Evolutionary conservation across 768 basidiomycete genomes (phyloP).

Genomic region (Galerina marginata): DNA sequence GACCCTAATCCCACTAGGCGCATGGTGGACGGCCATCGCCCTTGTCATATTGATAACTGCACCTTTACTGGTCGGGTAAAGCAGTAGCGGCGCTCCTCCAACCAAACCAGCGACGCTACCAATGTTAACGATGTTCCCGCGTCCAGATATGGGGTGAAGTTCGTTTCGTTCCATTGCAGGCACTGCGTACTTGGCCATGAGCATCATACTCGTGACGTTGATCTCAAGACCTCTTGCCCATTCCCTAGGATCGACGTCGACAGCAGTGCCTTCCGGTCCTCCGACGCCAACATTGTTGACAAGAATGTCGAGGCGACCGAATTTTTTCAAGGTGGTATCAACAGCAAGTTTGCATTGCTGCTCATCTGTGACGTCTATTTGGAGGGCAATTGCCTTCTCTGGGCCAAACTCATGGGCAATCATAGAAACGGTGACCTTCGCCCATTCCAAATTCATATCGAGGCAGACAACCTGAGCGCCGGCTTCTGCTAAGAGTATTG

Average conservation of each 20-base stretch:
- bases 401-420: conserved; percentile 42
- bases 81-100: conserved; percentile 43
- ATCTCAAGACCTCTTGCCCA: conserved; percentile 43
- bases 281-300: conserved; percentile 48
- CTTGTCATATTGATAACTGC: conserved; percentile 50
- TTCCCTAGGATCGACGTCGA: conserved; percentile 40
- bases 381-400: conserved; percentile 36
- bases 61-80: conserved; percentile 50
- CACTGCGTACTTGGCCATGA: conserved; percentile 48
- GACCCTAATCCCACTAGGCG: conserved; percentile 42
- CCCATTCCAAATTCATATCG: conserved; percentile 43
- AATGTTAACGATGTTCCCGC: conserved; percentile 48
- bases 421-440: conserved; percentile 43
- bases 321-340: conserved; percentile 36
- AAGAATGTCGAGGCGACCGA: conserved; percentile 47
- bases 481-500: conserved; percentile 47
- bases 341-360: conserved; percentile 42
- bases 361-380: conserved; percentile 42
- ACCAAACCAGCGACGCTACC: conserved; percentile 42
- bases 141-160: conserved; percentile 32
- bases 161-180: conserved; percentile 48
- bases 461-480: conserved; percentile 43
- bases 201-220: conserved; percentile 49
- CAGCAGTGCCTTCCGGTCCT: conserved; percentile 43
- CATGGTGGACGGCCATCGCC: conserved; percentile 51